Conservation (phyloP, 768 basidiomycete species). For the Amanita inopinata region DNA sequence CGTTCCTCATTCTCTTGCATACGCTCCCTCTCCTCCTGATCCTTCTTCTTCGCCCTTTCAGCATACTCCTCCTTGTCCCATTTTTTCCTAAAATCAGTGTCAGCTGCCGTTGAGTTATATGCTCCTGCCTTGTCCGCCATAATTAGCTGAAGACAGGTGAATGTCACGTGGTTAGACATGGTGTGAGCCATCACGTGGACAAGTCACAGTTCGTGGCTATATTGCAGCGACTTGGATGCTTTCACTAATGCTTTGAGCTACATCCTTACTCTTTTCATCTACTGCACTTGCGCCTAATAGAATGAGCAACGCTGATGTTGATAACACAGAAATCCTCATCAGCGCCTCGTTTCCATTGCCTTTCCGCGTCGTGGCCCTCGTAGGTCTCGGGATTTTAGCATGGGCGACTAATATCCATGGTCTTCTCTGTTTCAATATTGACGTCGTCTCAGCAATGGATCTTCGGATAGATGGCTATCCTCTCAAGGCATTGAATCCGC, state of each 20-base stretch:
- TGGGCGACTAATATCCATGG: conserved; percentile 95
- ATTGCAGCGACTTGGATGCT: background rate
- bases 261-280: conserved; percentile 3
- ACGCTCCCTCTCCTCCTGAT: conserved; percentile 68
- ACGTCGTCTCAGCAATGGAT: conserved; percentile 64
- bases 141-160: background rate
- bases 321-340: conserved; percentile 35
- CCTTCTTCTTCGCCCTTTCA: conserved; percentile 74
- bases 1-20: conserved; percentile 84
- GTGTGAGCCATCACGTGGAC: background rate
- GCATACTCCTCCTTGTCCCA: conserved; percentile 95
- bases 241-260: background rate
- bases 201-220: background rate
- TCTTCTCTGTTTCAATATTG: conserved; percentile 63
- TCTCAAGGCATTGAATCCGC: conserved; percentile 15
- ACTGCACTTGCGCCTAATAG: background rate
- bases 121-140: conserved; percentile 33
- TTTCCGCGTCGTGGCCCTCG: conserved; percentile 78
- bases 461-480: conserved; percentile 31
- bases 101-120: conserved; percentile 36
- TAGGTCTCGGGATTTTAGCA: conserved; percentile 71
- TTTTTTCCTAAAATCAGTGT: conserved; percentile 78
- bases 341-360: conserved; percentile 75
- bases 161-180: conserved; percentile 1
- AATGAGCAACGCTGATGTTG: conserved; percentile 10